A percentile compares a stretch with the other conserved stretches of the same genome.
phyloP scores from a whole-genome alignment of 306 rosid species.

The Quercus berberidifolia region DNA sequence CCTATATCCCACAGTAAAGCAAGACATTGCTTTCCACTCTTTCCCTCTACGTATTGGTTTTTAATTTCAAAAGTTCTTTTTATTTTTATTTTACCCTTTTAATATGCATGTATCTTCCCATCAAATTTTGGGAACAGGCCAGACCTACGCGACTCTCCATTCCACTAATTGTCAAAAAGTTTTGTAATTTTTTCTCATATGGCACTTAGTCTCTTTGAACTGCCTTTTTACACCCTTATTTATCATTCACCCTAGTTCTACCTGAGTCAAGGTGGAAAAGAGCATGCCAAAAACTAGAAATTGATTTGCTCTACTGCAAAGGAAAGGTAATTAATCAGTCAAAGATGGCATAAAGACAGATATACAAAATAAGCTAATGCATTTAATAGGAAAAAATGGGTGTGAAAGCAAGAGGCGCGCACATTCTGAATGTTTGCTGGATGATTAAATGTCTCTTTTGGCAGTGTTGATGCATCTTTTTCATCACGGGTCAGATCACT shows the following conservation, averaged over 20 bases:
- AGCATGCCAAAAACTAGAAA: neutral
- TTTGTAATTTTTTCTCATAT: neutral
- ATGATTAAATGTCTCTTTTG: constrained; percentile 70
- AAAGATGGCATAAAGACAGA: constrained; percentile 3
- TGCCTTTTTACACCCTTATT: neutral
- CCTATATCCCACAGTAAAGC: neutral
- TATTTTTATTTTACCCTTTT: neutral
- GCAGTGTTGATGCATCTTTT: constrained; percentile 40
- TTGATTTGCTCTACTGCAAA: neutral
- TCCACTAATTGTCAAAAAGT: neutral
- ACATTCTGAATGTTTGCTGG: constrained; percentile 69
- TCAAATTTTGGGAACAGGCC: neutral
- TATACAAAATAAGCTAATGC: neutral
- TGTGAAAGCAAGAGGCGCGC: constrained; percentile 11
- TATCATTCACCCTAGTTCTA: neutral
- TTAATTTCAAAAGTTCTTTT: neutral
- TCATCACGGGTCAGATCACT: constrained; percentile 8
- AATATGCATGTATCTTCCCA: neutral
- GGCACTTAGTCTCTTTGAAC: neutral
- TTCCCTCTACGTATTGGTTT: neutral
- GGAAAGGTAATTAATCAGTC: constrained; percentile 2
- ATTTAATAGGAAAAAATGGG: neutral
- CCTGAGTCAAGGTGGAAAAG: neutral
- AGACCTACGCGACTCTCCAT: neutral
- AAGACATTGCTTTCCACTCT: neutral